These are phyloP conservation scores for Hypoxylon fuscum DNA, from an alignment of 495 filamentous ascomycete species.

Conservation along the genomic window DNA sequence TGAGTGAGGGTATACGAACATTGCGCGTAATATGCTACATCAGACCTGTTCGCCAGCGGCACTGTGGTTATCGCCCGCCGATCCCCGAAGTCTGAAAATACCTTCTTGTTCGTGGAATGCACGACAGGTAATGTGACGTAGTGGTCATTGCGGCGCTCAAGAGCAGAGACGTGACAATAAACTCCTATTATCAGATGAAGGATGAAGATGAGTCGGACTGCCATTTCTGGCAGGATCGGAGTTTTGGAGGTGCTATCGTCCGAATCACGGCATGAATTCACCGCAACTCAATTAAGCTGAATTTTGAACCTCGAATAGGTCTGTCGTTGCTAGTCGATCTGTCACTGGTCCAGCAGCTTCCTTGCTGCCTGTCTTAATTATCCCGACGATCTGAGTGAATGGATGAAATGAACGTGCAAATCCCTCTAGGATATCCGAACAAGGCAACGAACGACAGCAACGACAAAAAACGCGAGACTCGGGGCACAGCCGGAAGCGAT, in stretches of 20 bases:
- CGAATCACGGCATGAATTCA: conserved; percentile 45
- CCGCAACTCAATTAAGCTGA: conserved; percentile 3
- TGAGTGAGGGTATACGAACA: conserved; percentile 38
- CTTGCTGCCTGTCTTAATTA: background rate
- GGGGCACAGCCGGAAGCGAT: conserved; percentile 10
- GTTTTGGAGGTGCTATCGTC: conserved; percentile 29
- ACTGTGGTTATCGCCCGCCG: conserved; percentile 52
- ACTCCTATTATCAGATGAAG: conserved; percentile 46
- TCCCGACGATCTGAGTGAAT: background rate
- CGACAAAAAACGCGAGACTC: conserved; percentile 15
- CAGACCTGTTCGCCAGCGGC: conserved; percentile 56
- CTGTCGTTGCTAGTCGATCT: conserved; percentile 2
- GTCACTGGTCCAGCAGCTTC: conserved; percentile 22
- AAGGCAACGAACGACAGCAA: conserved; percentile 14
- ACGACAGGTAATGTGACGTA: conserved; percentile 58
- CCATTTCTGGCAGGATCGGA: conserved; percentile 50
- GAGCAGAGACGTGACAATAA: conserved; percentile 36
- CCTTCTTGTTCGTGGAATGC: conserved; percentile 54
- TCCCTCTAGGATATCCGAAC: conserved; percentile 31
- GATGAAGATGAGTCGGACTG: conserved; percentile 44
- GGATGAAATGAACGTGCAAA: conserved; percentile 17
- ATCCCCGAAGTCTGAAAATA: conserved; percentile 47
- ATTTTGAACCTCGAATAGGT: background rate
- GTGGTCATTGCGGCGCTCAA: conserved; percentile 36
- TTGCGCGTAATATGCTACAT: conserved; percentile 60